Base-by-base conservation (phyloP, 345 rosid species). In the Arabis alpina region DNA sequence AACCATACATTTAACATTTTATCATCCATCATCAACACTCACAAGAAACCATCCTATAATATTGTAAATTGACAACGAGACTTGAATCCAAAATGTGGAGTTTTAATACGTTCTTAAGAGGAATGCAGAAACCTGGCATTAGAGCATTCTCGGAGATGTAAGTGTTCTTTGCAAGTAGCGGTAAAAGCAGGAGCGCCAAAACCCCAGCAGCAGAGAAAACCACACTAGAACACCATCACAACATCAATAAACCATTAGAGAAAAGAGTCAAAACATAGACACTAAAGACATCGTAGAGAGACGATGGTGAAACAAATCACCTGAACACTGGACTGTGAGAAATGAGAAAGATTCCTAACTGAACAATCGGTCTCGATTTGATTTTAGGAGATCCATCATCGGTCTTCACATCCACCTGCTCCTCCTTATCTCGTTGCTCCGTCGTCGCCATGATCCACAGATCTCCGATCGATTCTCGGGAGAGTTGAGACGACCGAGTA, bases 101-200 rank as follows among this genome's bases (percentile, higher is more conserved):
- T 5, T 44, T 24, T 3, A 63, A 6, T 2, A 23, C 9, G 41
- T 58, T 69, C 12, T 47, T 6, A 58, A 27, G 57, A 58, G 39
- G 57, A 10, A 54, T 3, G 49, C 13, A 36, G 30, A 39, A 36
- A 93, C 99, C 96, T 80, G 97, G 97, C 96, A 94, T 88, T 64
- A 94, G 88, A 53, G 97, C 99, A 72, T 94, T 94, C 84, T 94
- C 99, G 23, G 99, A 94, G 63, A 89, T 84, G 84, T 91, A 86
- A 68, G 99, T 89, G 86, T 83, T 94, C 87, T 91, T 91, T 53
- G 96, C 96, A 30, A 94, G 87, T 30, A 88, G 82, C 32, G 99
- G 97, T 8, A 94, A 79, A 27, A 88, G 75, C 32, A 94, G 71
- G 70, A 94, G 85, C 58, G 89, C 92, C 52, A 85, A 8, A 79